Evolutionary conservation across 805 yeast genomes (phyloP).

Genomic region (Wickerhamiella brachini): DNA sequence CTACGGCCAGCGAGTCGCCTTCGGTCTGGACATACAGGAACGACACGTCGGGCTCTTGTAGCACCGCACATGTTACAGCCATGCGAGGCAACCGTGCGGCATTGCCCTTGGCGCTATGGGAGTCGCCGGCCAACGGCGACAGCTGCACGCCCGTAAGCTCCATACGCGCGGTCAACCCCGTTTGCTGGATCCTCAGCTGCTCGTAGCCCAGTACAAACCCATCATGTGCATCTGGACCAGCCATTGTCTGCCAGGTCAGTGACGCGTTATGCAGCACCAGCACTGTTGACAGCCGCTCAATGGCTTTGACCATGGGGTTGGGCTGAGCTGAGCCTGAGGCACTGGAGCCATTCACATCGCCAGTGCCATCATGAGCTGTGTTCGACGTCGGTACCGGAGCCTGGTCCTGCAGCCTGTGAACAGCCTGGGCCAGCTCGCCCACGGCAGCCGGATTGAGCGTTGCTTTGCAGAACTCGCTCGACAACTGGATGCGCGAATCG

Average conservation of each 20-base stretch:
- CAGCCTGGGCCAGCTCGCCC: not conserved
- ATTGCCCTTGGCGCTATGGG: slow-evolving; percentile 19
- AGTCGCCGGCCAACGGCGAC: slow-evolving; percentile 30
- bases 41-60: slow-evolving; percentile 4
- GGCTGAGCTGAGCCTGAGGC: no score
- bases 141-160: slow-evolving; percentile 56
- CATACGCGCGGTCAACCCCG: slow-evolving; percentile 49
- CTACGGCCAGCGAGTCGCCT: slow-evolving; percentile 20
- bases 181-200: slow-evolving; percentile 50
- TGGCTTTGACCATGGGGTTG: no score
- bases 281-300: not conserved
- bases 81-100: slow-evolving; percentile 22
- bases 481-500: slow-evolving; percentile 3
- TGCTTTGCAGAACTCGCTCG: slow-evolving; percentile 4
- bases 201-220: slow-evolving; percentile 76
- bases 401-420: not conserved
- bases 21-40: slow-evolving; percentile 11
- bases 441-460: slow-evolving; percentile 3
- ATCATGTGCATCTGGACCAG: slow-evolving; percentile 26
- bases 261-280: slow-evolving; percentile 38
- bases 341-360: not conserved
- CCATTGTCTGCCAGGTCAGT: slow-evolving; percentile 48
- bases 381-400: no score
- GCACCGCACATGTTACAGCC: slow-evolving; percentile 11
- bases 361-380: no score